Conservation (phyloP, 805 yeast species). For the Ogataea chonburiensis region DNA sequence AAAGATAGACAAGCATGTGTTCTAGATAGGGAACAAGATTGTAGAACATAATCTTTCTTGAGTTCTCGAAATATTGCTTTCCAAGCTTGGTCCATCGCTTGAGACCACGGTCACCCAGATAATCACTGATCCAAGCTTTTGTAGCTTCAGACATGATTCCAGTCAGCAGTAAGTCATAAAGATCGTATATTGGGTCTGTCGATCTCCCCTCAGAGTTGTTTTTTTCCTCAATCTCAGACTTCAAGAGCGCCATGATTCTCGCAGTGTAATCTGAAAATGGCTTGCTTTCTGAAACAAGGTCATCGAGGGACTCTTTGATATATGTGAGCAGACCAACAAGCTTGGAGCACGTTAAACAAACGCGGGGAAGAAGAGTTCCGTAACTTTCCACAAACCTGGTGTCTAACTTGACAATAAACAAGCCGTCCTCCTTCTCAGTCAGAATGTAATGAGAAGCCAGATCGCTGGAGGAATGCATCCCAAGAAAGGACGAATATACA, state of each 20-base stretch:
- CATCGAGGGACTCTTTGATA: slow-evolving; percentile 34
- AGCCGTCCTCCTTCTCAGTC: slow-evolving; percentile 18
- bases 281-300: slow-evolving; percentile 32
- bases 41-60: slow-evolving; percentile 46
- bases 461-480: slow-evolving; percentile 22
- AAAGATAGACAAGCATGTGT: slow-evolving; percentile 46
- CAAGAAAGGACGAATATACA: slow-evolving; percentile 17
- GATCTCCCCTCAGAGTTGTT: slow-evolving; percentile 9
- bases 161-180: slow-evolving; percentile 50
- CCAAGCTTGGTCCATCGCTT: slow-evolving; percentile 55
- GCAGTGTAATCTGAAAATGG: slow-evolving; percentile 39
- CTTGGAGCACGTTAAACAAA: slow-evolving; percentile 37
- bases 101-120: slow-evolving; percentile 65
- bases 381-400: slow-evolving; percentile 30
- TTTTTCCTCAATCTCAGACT: slow-evolving; percentile 34
- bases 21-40: slow-evolving; percentile 57
- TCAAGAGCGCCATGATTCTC: slow-evolving; percentile 36
- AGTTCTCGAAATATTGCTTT: slow-evolving; percentile 47
- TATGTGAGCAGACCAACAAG: slow-evolving; percentile 36
- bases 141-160: slow-evolving; percentile 51
- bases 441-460: slow-evolving; percentile 29
- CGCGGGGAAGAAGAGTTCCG: slow-evolving; percentile 32
- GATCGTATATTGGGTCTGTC: slow-evolving; percentile 37
- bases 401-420: slow-evolving; percentile 24
- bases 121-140: slow-evolving; percentile 60